Evolutionary conservation across 176 grass and related monocot species (phyloP), one percentile per base, ranked within the genome.

Genomic region (Eragrostis nindensis): DNA sequence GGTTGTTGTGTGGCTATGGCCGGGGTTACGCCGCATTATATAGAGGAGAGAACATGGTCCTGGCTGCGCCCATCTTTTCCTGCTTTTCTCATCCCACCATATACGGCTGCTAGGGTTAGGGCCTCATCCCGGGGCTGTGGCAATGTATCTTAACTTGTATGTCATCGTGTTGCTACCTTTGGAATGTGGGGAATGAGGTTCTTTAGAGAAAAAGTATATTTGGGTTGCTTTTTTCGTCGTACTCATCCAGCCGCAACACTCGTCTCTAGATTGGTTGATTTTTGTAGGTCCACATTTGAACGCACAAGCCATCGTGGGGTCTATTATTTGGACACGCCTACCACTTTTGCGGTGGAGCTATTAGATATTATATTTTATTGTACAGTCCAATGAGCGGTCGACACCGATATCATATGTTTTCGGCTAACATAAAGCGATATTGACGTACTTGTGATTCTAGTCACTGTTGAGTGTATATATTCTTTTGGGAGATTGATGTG

Each of bases 101-200:
- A 82, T n/a, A 77, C 19, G n/a, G 19, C 13, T 10, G 21, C 77
- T 75, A 76, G 85, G 79, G 77, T 81, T 80, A 78, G 27, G 24
- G 59, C 36, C 44, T 24, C 54, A 62, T 45, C 57, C 71, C 39
- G 0, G 6, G 32, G n/a, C 6, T 22, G 13, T 18, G 39, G 15
- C 25, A n/a, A 39, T 14, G 2, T 40, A 75, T 86, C 52, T 68
- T 16, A 0, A 56, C 18, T 47, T n/a, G n/a, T n/a, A 8, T 62
- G 45, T 62, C 43, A 70, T 43, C 22, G 32, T 16, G 45, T 62
- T 54, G 19, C 26, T 16, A 47, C 44, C 16, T 73, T 88, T 78
- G n/a, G 8, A 38, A 74, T 38, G 40, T 5, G 4, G 67, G 12
- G 80, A 78, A 83, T 83, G 30, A 0, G 59, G 41, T 88, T 83